These are phyloP conservation scores for Russula ochroleuca DNA, from an alignment of 768 basidiomycete genomes.

Conservation along the genomic window DNA sequence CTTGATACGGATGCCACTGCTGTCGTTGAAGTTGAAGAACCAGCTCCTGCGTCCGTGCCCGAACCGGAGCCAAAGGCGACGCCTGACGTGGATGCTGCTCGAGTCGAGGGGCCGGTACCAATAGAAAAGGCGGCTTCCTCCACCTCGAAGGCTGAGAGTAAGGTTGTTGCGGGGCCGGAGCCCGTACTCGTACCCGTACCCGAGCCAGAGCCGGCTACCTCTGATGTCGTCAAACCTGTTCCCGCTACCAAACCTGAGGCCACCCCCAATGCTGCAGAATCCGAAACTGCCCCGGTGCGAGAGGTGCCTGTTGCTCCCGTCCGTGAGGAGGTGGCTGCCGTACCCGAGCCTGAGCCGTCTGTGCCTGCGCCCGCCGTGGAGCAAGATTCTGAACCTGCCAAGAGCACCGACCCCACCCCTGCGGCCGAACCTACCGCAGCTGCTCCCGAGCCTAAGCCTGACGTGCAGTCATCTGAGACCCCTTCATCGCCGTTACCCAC, in stretches of 20 bases:
- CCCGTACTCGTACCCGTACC: background rate
- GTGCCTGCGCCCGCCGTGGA: background rate
- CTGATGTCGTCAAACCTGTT: background rate
- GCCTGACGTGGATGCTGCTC: background rate
- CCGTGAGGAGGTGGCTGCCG: background rate
- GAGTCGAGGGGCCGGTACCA: background rate
- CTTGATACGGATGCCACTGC: background rate
- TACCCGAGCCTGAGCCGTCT: background rate
- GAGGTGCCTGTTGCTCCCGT: background rate
- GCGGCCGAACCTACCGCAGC: background rate
- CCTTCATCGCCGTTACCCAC: background rate
- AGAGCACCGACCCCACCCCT: background rate
- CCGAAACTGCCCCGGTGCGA: background rate
- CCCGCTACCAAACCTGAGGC: background rate
- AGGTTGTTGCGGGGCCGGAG: background rate
- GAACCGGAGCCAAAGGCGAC: constrained; percentile 1
- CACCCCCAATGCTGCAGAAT: background rate
- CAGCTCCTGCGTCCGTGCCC: background rate
- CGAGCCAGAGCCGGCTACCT: background rate
- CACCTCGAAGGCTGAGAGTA: constrained; percentile 1
- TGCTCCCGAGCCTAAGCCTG: constrained; percentile 10
- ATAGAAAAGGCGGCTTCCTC: background rate
- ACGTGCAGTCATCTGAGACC: background rate
- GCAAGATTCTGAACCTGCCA: background rate
- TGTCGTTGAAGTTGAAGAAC: constrained; percentile 2